Evolutionary conservation across 352 stramenopile species (phyloP).

Genomic region (Stephanocyclus meneghinianus): DNA sequence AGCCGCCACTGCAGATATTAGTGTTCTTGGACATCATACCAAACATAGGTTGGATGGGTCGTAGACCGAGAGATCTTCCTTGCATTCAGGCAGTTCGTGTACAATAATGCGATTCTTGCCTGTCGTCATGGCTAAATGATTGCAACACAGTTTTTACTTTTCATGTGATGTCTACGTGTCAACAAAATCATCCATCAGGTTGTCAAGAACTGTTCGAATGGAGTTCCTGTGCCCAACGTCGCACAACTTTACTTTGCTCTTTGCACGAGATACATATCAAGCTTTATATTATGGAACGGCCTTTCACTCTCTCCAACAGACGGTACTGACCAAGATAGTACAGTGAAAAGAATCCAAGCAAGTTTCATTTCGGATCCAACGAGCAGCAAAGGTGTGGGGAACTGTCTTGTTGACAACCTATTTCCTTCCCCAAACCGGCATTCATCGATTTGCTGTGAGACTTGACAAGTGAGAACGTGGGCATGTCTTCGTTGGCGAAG

Average conservation of each 20-base stretch:
- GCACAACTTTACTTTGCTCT: slow-evolving; percentile 52
- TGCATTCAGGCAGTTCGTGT: slow-evolving; percentile 66
- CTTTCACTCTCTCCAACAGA: slow-evolving; percentile 54
- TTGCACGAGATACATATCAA: slow-evolving; percentile 39
- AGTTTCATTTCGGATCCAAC: slow-evolving; percentile 81
- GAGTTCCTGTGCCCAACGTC: slow-evolving; percentile 26
- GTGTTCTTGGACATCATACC: slow-evolving; percentile 48
- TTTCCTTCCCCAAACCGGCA: slow-evolving; percentile 74
- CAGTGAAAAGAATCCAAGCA: slow-evolving; percentile 53
- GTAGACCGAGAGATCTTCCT: slow-evolving; percentile 66
- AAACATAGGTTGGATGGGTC: slow-evolving; percentile 50
- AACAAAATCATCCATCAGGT: slow-evolving; percentile 36
- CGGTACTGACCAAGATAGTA: slow-evolving; percentile 48
- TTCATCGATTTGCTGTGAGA: slow-evolving; percentile 79
- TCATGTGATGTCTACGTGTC: slow-evolving; percentile 21
- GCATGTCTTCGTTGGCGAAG: slow-evolving; percentile 97
- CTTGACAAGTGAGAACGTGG: slow-evolving; percentile 92
- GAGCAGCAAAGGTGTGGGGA: slow-evolving; percentile 81
- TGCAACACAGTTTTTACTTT: slow-evolving; percentile 23
- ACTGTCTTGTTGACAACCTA: slow-evolving; percentile 68
- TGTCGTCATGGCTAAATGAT: slow-evolving; percentile 53
- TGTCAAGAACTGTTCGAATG: slow-evolving; percentile 25
- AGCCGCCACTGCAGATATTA: slow-evolving; percentile 73
- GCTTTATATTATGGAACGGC: slow-evolving; percentile 53
- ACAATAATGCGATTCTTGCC: slow-evolving; percentile 58